Evolutionary conservation across 2,329 filamentous ascomycete species (phyloP).

Genomic region (Juglanconis sp.): DNA sequence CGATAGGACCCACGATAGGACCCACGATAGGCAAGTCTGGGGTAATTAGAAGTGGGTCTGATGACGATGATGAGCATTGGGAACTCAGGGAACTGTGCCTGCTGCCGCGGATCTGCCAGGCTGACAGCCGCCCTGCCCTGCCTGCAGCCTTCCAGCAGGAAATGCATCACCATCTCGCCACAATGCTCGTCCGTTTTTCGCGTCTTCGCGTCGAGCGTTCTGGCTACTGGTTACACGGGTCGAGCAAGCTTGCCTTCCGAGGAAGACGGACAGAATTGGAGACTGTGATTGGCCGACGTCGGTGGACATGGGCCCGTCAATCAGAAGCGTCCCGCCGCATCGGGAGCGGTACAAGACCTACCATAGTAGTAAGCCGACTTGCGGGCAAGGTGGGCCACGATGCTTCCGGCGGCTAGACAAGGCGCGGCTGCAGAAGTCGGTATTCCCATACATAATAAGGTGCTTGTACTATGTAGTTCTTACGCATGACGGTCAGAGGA

Average conservation of each 20-base stretch:
- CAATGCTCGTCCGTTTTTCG: neutral
- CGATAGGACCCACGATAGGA: too few species aligned
- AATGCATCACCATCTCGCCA: neutral
- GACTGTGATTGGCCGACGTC: too few species aligned
- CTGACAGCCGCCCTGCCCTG: constrained; percentile 11
- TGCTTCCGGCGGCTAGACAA: neutral
- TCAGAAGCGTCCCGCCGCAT: too few species aligned
- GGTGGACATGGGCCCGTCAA: too few species aligned
- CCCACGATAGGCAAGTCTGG: neutral
- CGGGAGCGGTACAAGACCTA: too few species aligned
- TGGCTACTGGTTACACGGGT: too few species aligned
- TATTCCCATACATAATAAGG: too few species aligned
- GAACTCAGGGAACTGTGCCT: neutral
- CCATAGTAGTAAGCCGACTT: too few species aligned
- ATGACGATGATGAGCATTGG: constrained; percentile 5
- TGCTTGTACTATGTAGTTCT: too few species aligned
- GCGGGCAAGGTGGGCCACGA: too few species aligned
- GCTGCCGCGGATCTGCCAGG: neutral
- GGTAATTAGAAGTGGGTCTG: neutral
- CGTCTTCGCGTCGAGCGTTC: neutral
- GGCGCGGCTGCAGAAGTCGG: neutral
- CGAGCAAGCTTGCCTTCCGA: too few species aligned
- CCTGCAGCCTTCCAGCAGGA: neutral
- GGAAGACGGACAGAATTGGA: too few species aligned
- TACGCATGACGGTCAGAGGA: neutral